Evolutionary conservation across 1,139 yeast species (phyloP).

Genomic region (Candida gigantensis): DNA sequence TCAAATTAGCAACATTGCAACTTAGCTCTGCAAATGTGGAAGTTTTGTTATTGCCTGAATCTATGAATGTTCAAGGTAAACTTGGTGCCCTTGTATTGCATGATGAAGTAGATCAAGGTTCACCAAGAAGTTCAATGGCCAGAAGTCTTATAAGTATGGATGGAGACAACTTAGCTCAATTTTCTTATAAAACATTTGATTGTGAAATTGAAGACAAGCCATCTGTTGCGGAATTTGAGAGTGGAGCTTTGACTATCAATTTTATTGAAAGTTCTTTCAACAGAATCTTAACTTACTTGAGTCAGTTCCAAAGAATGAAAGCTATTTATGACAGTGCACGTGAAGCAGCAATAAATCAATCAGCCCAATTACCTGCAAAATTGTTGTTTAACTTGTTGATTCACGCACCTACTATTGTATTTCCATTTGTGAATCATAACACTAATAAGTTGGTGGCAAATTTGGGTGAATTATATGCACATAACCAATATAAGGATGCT

Average conservation of each 20-base stretch:
- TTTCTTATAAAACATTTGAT: constrained; percentile 81
- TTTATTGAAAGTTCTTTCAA: constrained; percentile 81
- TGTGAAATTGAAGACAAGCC: constrained; percentile 47
- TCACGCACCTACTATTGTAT: constrained; percentile 79
- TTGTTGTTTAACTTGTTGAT: constrained; percentile 73
- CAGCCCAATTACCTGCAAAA: constrained; percentile 61
- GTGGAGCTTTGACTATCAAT: constrained; percentile 74
- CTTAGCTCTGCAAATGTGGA: constrained; percentile 73
- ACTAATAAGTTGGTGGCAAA: constrained; percentile 67
- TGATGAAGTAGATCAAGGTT: constrained; percentile 72
- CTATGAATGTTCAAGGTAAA: constrained; percentile 70
- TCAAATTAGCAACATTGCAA: constrained; percentile 75
- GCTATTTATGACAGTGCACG: constrained; percentile 84
- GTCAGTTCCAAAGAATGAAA: constrained; percentile 83
- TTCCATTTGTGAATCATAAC: constrained; percentile 62
- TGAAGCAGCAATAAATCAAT: constrained; percentile 73
- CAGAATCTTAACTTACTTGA: constrained; percentile 64
- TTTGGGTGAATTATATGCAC: constrained; percentile 80
- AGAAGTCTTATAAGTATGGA: constrained; percentile 76
- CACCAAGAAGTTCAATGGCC: constrained; percentile 57
- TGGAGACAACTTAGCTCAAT: constrained; percentile 80
- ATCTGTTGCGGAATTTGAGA: constrained; percentile 62
- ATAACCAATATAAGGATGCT: constrained; percentile 52
- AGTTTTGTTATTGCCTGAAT: constrained; percentile 71
- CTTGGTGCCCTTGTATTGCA: constrained; percentile 79